These are phyloP conservation scores for Phalaenopsis aphrodite DNA, from an alignment of 106 monocot species.

Conservation along the genomic window DNA sequence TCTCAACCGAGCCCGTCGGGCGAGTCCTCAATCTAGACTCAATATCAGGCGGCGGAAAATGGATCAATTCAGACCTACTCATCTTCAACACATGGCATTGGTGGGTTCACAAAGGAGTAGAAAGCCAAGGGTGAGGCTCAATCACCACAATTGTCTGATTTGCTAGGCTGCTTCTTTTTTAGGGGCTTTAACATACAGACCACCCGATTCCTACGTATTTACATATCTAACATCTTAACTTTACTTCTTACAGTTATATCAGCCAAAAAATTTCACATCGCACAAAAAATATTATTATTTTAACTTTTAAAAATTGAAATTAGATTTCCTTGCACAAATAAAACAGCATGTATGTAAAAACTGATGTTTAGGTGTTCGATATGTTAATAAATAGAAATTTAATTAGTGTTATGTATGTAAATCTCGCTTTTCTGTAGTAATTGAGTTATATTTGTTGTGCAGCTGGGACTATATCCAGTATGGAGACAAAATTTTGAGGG, in stretches of 20 bases:
- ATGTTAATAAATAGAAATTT: not conserved
- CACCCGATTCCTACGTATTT: too few relatives aligned
- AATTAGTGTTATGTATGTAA: too few relatives aligned
- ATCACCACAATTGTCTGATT: slow-evolving; percentile 11
- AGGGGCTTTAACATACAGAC: too few relatives aligned
- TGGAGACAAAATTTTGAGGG: slow-evolving; percentile 33
- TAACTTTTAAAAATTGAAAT: too few relatives aligned
- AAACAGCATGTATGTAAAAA: too few relatives aligned
- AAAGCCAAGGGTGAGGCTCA: slow-evolving; percentile 6
- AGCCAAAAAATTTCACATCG: too few relatives aligned
- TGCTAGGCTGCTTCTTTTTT: not conserved
- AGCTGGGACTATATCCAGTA: slow-evolving; percentile 74
- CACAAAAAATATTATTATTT: too few relatives aligned
- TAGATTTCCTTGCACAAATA: too few relatives aligned
- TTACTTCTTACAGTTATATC: too few relatives aligned
- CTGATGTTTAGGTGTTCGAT: too few relatives aligned
- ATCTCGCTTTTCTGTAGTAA: too few relatives aligned
- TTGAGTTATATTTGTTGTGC: slow-evolving; percentile 1
- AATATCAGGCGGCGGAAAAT: slow-evolving; percentile 25
- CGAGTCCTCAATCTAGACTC: slow-evolving; percentile 49
- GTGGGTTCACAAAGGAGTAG: slow-evolving; percentile 34
- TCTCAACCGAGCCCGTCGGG: slow-evolving; percentile 24
- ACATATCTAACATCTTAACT: too few relatives aligned
- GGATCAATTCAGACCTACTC: slow-evolving; percentile 37
- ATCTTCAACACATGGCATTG: slow-evolving; percentile 78